These are phyloP conservation scores for Balansia obtecta DNA, from an alignment of 2,329 filamentous ascomycete genomes.

Conservation along the genomic window DNA sequence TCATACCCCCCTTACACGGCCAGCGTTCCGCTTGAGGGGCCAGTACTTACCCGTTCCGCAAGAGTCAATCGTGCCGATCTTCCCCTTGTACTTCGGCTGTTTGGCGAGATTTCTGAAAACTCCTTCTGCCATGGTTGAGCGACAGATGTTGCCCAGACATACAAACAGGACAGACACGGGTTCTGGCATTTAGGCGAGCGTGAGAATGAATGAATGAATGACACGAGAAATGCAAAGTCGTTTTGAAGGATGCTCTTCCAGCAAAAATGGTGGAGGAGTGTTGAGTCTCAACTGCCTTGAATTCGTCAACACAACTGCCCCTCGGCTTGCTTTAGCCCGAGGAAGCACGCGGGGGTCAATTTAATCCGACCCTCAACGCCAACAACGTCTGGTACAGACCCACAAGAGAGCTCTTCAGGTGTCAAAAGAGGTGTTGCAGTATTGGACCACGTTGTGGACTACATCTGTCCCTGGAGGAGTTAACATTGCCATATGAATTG, in stretches of 20 bases:
- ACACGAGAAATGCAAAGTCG: not conserved
- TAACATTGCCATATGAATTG: no score
- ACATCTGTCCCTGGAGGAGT: no score
- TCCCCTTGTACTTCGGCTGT: constrained; percentile 44
- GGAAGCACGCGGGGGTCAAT: not conserved
- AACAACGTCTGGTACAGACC: no score
- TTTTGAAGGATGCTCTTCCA: not conserved
- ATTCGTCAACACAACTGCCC: not conserved
- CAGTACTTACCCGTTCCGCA: constrained; percentile 57
- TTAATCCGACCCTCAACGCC: no score
- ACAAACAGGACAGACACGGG: constrained; percentile 75
- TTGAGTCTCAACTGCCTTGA: not conserved
- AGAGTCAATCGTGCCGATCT: constrained; percentile 64
- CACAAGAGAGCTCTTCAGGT: not conserved
- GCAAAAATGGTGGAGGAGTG: not conserved
- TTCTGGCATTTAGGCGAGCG: constrained; percentile 21
- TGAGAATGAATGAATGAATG: not conserved
- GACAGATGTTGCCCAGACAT: constrained; percentile 92
- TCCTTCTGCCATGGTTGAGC: constrained; percentile 90
- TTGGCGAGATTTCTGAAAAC: constrained; percentile 66
- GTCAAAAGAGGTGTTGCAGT: not conserved
- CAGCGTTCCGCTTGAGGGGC: not conserved
- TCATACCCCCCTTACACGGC: not conserved
- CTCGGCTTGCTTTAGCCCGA: not conserved
- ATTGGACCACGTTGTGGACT: no score